Conservation (phyloP, 306 rosid species). For the Vachellia pachyceras region DNA sequence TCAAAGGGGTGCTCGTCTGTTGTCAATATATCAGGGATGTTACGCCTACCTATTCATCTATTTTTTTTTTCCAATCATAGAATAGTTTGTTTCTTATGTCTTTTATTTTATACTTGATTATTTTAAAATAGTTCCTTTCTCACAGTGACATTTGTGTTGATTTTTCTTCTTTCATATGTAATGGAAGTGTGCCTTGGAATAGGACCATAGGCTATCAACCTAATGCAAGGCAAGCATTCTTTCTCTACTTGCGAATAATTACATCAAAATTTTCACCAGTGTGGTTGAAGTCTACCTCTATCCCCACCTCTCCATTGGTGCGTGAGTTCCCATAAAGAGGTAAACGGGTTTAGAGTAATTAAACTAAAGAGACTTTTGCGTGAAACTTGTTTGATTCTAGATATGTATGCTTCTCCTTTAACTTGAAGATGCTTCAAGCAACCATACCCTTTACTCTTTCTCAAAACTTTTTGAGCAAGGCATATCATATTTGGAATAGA, state of each 20-base stretch:
- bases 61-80: too few relatives aligned
- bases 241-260: not conserved
- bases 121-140: too few relatives aligned
- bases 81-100: too few relatives aligned
- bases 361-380: too few relatives aligned
- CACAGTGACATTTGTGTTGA: too few relatives aligned
- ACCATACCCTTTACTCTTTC: not conserved
- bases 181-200: not conserved
- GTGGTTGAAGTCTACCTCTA: not conserved
- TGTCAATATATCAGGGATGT: too few relatives aligned
- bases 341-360: too few relatives aligned
- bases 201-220: not conserved
- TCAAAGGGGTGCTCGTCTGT: too few relatives aligned
- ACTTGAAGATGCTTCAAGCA: not conserved
- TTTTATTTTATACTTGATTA: too few relatives aligned
- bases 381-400: not conserved
- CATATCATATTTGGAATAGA: not conserved
- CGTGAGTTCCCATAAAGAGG: too few relatives aligned
- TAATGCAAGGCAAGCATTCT: not conserved
- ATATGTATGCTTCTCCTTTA: not conserved
- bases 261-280: not conserved
- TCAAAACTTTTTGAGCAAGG: not conserved
- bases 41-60: too few relatives aligned
- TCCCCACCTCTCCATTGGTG: not conserved
- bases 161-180: not conserved